phyloP scores from a whole-genome alignment of 2,329 filamentous ascomycete genomes.

The Aureobasidium pullulans region DNA sequence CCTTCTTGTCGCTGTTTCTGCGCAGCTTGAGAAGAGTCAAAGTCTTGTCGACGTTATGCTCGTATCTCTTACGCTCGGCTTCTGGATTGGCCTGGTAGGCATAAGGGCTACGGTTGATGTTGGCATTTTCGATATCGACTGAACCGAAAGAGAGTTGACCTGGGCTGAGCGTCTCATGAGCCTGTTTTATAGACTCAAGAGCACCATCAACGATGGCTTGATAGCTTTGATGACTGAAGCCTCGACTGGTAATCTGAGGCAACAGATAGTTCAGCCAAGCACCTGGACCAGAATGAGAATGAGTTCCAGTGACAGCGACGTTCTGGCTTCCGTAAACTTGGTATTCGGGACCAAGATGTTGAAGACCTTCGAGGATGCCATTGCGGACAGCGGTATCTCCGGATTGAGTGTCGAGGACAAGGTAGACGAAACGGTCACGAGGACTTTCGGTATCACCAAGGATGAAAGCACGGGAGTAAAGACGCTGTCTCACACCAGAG shows the following conservation, averaged over 20 bases:
- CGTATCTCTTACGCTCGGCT: constrained; percentile 64
- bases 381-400: constrained; percentile 84
- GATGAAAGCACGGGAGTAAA: constrained; percentile 87
- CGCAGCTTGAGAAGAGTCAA: constrained; percentile 71
- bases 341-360: constrained; percentile 63
- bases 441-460: constrained; percentile 61
- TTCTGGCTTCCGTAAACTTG: constrained; percentile 70
- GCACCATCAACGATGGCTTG: constrained; percentile 82
- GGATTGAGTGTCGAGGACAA: constrained; percentile 79
- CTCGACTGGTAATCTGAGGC: constrained; percentile 80
- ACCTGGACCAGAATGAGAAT: constrained; percentile 85
- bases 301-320: constrained; percentile 82
- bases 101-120: constrained; percentile 82
- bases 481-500: constrained; percentile 74
- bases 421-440: constrained; percentile 71
- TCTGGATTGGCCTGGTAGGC: constrained; percentile 82
- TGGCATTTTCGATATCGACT: constrained; percentile 64
- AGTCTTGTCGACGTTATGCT: constrained; percentile 61
- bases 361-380: constrained; percentile 73
- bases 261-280: constrained; percentile 93
- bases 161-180: constrained; percentile 63
- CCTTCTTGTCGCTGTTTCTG: constrained; percentile 63
- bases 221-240: constrained; percentile 82
- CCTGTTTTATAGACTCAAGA: constrained; percentile 70
- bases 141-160: constrained; percentile 66